These are phyloP conservation scores for Phaffomyces antillensis DNA, from an alignment of 805 yeast genomes.

Conservation along the genomic window DNA sequence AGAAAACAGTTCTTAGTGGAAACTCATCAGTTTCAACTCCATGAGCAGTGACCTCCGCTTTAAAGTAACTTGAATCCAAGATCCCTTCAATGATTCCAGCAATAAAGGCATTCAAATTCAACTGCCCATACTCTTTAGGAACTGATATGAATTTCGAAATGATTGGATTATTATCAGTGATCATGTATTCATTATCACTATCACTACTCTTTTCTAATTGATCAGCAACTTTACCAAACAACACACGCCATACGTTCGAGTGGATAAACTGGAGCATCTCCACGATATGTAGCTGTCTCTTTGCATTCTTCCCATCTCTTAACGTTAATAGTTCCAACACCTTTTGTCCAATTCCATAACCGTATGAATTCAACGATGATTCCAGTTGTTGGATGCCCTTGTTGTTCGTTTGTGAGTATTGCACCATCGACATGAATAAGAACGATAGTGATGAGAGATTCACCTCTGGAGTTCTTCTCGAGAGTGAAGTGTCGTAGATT, in stretches of 20 bases:
- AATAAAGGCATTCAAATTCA: constrained; percentile 75
- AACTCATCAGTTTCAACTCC: constrained; percentile 51
- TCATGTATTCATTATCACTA: constrained; percentile 48
- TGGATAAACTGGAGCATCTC: constrained; percentile 69
- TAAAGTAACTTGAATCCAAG: constrained; percentile 63
- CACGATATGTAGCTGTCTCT: constrained; percentile 58
- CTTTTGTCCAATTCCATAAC: constrained; percentile 72
- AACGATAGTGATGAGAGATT: constrained; percentile 61
- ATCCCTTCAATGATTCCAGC: constrained; percentile 86
- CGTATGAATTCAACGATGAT: constrained; percentile 56
- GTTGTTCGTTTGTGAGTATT: constrained; percentile 53
- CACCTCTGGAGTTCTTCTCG: constrained; percentile 60
- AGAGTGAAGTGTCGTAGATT: constrained; percentile 64
- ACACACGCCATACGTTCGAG: constrained; percentile 61
- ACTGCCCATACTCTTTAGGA: constrained; percentile 70
- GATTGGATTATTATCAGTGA: constrained; percentile 67
- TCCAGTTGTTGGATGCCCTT: constrained; percentile 65
- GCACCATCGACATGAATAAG: constrained; percentile 63
- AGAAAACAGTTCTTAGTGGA: constrained; percentile 67
- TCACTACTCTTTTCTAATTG: constrained; percentile 68
- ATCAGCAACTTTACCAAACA: constrained; percentile 71
- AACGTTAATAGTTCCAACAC: constrained; percentile 60
- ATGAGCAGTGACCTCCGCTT: constrained; percentile 78
- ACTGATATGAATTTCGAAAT: constrained; percentile 66
- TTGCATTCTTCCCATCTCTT: constrained; percentile 60